Evolutionary conservation across 164 flowering plant species (phyloP).

Genomic region (Vitis labrusca): DNA sequence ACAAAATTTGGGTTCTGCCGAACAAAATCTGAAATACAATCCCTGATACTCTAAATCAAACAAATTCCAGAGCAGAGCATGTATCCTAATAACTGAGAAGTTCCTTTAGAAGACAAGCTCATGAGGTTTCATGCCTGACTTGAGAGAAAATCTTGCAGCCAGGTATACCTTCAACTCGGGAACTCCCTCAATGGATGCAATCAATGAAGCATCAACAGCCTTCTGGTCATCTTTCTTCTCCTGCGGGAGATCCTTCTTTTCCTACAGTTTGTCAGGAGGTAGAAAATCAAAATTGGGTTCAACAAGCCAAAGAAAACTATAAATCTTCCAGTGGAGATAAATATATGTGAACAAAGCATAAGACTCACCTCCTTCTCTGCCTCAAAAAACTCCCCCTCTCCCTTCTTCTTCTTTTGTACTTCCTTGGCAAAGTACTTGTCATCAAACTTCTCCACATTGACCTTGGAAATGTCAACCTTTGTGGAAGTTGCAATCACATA

Average conservation of each 20-base stretch:
- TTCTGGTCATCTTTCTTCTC: conserved; percentile 72
- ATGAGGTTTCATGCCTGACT: conserved; percentile 82
- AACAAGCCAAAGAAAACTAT: not conserved
- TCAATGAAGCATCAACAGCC: conserved; percentile 50
- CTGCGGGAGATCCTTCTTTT: conserved; percentile 53
- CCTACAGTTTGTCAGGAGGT: conserved; percentile 36
- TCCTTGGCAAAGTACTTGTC: conserved; percentile 77
- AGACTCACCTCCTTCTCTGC: conserved; percentile 74
- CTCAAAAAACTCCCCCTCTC: conserved; percentile 86
- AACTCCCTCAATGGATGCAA: conserved; percentile 55
- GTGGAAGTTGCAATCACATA: conserved; percentile 93
- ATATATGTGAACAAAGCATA: not conserved
- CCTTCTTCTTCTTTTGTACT: conserved; percentile 64
- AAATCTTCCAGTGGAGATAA: not conserved
- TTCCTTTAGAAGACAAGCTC: conserved; percentile 61
- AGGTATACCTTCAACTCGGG: conserved; percentile 68
- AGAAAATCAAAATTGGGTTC: not conserved
- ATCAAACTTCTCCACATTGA: conserved; percentile 65
- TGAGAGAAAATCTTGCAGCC: conserved; percentile 66
- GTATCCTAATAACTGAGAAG: not conserved
- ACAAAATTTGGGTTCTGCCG: conserved; percentile 1
- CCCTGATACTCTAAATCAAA: not conserved
- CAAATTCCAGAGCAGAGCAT: not conserved
- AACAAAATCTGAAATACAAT: conserved; percentile 8
- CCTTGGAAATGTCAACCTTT: conserved; percentile 79